phyloP scores from a whole-genome alignment of 2,329 filamentous ascomycete species.

The Ophiostoma quercus region DNA sequence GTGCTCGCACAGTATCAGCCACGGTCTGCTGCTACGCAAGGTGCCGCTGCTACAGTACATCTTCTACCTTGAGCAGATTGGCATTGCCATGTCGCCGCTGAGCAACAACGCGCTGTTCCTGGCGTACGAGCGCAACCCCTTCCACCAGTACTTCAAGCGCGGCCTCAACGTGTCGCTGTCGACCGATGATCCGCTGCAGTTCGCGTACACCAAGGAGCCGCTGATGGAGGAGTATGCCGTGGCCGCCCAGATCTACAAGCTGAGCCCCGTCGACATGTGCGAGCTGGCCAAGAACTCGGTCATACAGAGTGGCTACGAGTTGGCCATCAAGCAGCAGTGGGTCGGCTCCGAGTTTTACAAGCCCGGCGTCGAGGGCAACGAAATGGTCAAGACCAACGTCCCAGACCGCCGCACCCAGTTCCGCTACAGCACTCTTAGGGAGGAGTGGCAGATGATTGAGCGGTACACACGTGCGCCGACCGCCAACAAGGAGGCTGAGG shows the following conservation, averaged over 20 bases:
- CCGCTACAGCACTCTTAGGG: conserved; percentile 74
- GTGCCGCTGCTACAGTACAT: conserved; percentile 93
- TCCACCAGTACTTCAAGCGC: conserved; percentile 89
- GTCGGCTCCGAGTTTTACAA: conserved; percentile 71
- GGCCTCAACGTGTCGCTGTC: conserved; percentile 94
- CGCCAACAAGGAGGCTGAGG: neutral
- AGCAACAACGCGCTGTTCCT: conserved; percentile 97
- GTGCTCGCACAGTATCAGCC: conserved; percentile 94
- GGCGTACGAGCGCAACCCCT: conserved; percentile 94
- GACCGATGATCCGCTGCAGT: conserved; percentile 94
- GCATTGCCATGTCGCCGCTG: conserved; percentile 97
- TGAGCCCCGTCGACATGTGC: conserved; percentile 96
- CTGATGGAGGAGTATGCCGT: conserved; percentile 98
- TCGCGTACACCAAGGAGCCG: conserved; percentile 97
- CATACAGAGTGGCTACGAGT: conserved; percentile 88
- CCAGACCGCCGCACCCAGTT: conserved; percentile 89
- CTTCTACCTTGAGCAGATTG: conserved; percentile 96
- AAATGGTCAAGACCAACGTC: conserved; percentile 93
- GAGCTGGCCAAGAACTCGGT: conserved; percentile 96
- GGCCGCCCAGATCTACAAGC: conserved; percentile 96
- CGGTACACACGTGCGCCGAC: conserved; percentile 8
- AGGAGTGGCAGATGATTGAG: conserved; percentile 70
- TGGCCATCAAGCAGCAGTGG: conserved; percentile 85
- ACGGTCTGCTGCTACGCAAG: conserved; percentile 86
- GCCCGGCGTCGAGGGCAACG: conserved; percentile 78